Base-by-base conservation (phyloP, 2,329 filamentous ascomycete species). In the Endocalyx cinctus region DNA sequence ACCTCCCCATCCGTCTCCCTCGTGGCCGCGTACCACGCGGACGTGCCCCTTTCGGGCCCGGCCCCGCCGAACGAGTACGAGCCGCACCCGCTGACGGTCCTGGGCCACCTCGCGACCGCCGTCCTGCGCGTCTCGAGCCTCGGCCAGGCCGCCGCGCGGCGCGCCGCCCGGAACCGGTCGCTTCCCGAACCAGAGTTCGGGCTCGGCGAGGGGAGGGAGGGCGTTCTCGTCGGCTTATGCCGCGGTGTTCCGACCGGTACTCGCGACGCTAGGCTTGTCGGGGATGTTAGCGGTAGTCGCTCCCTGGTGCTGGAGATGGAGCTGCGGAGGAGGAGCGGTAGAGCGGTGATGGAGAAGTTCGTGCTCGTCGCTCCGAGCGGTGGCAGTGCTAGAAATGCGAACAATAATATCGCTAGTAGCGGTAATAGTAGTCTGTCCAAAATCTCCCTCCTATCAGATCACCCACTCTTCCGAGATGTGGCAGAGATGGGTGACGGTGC, bases 91-190 rank as follows among this genome's bases (percentile, higher is more conserved):
- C 69, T 94, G 10, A 79, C 79, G 2, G 66, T 88, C 1, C 69
- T 97, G 15, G 76, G 73, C 28, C 94, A 94, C 60, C 79, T 96
- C 37, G 86, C 89, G n/a, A 98, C 92, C 4, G 82, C 87, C 4
- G 75, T 97, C 33, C 71, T 97, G 38, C 79, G 76, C 5, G 69
- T 85, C 0, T 79, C 82, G 25, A 84, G 79, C 11, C 72, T 96
- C 25, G 66, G 77, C 6, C 87, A 96, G 47, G 75, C 85, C 27
- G 70, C 92, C 5, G 79, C 80, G 18, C 72, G 75, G 23, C 87
- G 87, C 55, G 74, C 72, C n/a, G 88, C 90, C 4, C 72, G 74
- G 8, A 81, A 92, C 58, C 75, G 84, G 37, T 88, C 84, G 50
- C 66, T 86, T 5, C 77, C 76, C 5, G 82, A 82, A 40, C 90